Evolutionary conservation across 2,329 filamentous ascomycete genomes (phyloP), one percentile per base, ranked within the genome.

Genomic region (Exophiala xenobiotica): DNA sequence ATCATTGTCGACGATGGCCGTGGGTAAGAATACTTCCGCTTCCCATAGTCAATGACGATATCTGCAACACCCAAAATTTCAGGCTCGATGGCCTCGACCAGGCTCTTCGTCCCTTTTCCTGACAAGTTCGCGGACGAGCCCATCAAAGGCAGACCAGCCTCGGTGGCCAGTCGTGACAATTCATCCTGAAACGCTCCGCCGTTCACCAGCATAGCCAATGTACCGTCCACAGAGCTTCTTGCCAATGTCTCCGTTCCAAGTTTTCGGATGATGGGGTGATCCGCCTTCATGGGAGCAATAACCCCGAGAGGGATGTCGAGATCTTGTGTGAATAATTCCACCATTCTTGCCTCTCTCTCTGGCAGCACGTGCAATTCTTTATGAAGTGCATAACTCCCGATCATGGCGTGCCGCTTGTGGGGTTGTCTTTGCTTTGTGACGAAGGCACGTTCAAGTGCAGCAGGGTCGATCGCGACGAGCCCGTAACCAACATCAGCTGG

Each of bases 81-180:
- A 2, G 46, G 38, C 49, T 67, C 59, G 20, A 70, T 67, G 16
- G 67, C 63, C 19, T 68, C 64, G 3, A 64, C 56, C 0, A 48
- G 23, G 6, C 33, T 55, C 45, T 67, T 68, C 7, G 61, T 61
- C 5, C 65, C 65, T n/a, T 50, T 56, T 1, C 65, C 65, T 1
- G 65, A 60, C 1, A 69, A 11, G 39, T 69, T 69, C 8, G 67
- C 67, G 4, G 62, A 65, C 1, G 62, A 65, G 0, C 66, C 66
- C 26, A 68, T 45, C 23, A 67, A 23, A 5, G 62, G 52, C 5
- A 63, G 46, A 9, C 57, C 58, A 1, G 51, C 61, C 6, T 56
- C 52, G 7, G 56, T 48, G 22, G 58, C 57, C 40, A 68, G 41
- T 18, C 53, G 50, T 0, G 57, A 58, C 4, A 69, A 41, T 37